Conservation (phyloP, 768 basidiomycete genomes). For the Suillus tomentosus region DNA sequence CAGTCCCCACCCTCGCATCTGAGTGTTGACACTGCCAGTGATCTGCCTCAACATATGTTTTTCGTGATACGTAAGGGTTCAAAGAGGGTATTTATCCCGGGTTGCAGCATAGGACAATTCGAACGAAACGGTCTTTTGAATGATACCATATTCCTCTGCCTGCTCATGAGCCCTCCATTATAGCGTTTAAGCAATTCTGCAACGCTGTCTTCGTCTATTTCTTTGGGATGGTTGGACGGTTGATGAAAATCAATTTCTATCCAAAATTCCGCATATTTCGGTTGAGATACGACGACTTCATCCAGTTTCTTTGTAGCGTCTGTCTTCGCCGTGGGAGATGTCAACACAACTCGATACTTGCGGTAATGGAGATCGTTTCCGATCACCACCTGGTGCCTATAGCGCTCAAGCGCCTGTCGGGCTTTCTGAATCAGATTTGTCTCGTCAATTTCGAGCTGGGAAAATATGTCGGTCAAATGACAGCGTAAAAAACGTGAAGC, state of each 20-base stretch:
- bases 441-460: conserved; percentile 92
- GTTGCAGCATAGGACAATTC: too few species aligned
- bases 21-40: too few species aligned
- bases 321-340: conserved; percentile 49
- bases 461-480: background rate
- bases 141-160: background rate
- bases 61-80: too few species aligned
- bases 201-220: conserved; percentile 95
- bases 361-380: conserved; percentile 93
- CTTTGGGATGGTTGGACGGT: conserved; percentile 46
- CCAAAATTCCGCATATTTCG: conserved; percentile 57
- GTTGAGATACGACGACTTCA: conserved; percentile 19
- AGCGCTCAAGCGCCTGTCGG: conserved; percentile 81
- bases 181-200: conserved; percentile 75
- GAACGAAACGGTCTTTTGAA: too few species aligned
- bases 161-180: conserved; percentile 26
- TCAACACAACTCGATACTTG: conserved; percentile 91
- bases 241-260: conserved; percentile 54
- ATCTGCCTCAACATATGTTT: background rate
- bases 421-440: conserved; percentile 88
- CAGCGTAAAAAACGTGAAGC: background rate
- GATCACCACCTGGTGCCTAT: conserved; percentile 96
- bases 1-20: background rate
- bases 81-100: too few species aligned
- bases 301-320: conserved; percentile 18